phyloP scores from a whole-genome alignment of 2,329 filamentous ascomycete genomes.

The Aspergillus melleus region DNA sequence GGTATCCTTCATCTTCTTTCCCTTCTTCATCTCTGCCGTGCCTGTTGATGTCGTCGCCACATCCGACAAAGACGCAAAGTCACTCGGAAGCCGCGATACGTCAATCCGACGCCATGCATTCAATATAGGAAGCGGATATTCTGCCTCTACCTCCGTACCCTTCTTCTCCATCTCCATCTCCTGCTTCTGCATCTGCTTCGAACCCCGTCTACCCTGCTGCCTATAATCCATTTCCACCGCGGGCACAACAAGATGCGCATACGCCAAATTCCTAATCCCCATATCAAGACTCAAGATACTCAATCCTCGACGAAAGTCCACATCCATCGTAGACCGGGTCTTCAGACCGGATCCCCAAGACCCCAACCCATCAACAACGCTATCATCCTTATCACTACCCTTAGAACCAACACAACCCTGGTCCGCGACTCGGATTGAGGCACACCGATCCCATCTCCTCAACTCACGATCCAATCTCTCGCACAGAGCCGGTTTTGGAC shows the following conservation, averaged over 20 bases:
- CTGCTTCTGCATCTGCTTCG: neutral
- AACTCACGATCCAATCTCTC: conserved; percentile 47
- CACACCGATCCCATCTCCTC: conserved; percentile 2
- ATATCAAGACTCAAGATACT: conserved; percentile 78
- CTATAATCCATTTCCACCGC: neutral
- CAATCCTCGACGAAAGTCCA: conserved; percentile 13
- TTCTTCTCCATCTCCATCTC: neutral
- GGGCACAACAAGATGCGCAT: conserved; percentile 58
- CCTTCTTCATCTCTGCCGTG: no score
- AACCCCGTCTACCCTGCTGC: neutral
- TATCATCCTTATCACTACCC: no score
- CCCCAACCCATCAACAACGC: no score
- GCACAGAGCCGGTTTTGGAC: conserved; percentile 59
- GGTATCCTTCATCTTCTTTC: no score
- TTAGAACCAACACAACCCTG: no score
- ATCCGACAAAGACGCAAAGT: neutral
- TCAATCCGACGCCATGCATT: conserved; percentile 45
- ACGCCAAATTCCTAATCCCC: conserved; percentile 79
- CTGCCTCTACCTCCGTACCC: neutral
- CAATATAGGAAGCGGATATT: conserved; percentile 23
- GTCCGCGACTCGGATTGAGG: neutral
- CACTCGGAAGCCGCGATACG: conserved; percentile 27
- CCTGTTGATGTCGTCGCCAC: neutral
- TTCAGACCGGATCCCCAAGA: no score
- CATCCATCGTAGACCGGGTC: no score